phyloP scores from a whole-genome alignment of 2,329 filamentous ascomycete species.

The Apiospora phragmitis region DNA sequence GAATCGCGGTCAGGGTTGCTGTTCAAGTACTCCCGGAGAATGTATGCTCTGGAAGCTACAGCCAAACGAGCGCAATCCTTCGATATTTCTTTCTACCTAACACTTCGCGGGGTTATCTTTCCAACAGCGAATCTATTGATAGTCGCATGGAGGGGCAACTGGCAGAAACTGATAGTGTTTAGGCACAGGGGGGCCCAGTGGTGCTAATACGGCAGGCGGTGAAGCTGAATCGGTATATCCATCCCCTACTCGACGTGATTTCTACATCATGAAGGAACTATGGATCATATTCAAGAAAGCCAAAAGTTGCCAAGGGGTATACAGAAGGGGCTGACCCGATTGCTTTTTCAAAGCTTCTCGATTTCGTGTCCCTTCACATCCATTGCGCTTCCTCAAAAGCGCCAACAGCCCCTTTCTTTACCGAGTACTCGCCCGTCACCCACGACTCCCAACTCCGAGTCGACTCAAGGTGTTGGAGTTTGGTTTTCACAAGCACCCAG shows the following conservation, averaged over 20 bases:
- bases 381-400: background rate
- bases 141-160: slow-evolving; percentile 14
- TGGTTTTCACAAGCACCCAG: background rate
- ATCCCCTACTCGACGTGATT: background rate
- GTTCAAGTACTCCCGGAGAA: background rate
- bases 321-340: background rate
- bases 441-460: background rate
- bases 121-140: background rate
- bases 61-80: background rate
- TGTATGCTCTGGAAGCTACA: background rate
- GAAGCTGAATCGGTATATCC: background rate
- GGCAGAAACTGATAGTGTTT: slow-evolving; percentile 13
- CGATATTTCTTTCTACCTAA: background rate
- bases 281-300: background rate
- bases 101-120: background rate
- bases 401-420: background rate
- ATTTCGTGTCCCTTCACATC: background rate
- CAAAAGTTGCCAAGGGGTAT: background rate
- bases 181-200: background rate
- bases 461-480: background rate
- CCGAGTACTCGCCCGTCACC: background rate
- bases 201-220: background rate
- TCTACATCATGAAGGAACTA: background rate
- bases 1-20: background rate
- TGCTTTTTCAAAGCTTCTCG: background rate